Base-by-base conservation (phyloP, 1,139 yeast genomes). In the Zygoascus meyerae region DNA sequence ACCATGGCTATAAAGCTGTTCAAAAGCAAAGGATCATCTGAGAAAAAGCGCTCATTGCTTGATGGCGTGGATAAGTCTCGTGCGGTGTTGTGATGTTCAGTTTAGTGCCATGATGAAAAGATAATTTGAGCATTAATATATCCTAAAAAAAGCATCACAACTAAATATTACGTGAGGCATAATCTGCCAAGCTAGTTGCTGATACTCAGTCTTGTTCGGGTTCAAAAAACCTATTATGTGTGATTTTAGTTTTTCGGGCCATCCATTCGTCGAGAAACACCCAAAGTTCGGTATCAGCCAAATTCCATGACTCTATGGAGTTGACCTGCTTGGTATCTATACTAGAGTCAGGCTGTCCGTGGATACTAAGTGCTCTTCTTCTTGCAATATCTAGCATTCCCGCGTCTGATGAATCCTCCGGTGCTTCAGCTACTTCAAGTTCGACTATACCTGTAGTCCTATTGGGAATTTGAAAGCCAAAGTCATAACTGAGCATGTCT, bases 221-320 rank as follows among this genome's bases (percentile, higher is more conserved):
- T 10, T 5, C 10, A 17, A 26, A 30, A 26, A 38, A 38, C 6
- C 33, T 38, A 26, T 38, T 18, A 29, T 38, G 28, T 6, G 29
- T 17, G 9, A 38, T 28, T 11, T 5, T 18, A 10, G 10, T 32
- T 16, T 40, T 40, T 31, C 14, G 31, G n/a, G 31, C 46, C 40
- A 38, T 8, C 46, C 48, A 38, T 7, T 32, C 34, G 29, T 33
- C 46, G 3, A 56, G 35, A 40, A 60, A 60, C 31, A 52, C 50
- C 64, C 64, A 60, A 1, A 60, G 40, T 47, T 60, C 64, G 5
- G 60, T 49, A 42, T 60, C 63, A 5, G 57, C 61, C 41, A 50
- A 45, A 36, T 60, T 57, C 60, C 59, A 59, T 8, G 55, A 52
- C 40, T 60, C 63, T 17, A 56, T 49, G 1, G 51, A 54, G 12